A percentile compares a stretch with the other conserved stretches of the same genome.
These are phyloP conservation scores for Lichtheimia ornata DNA, from an alignment of 371 early-diverging fungal genomes.

Conservation along the genomic window DNA sequence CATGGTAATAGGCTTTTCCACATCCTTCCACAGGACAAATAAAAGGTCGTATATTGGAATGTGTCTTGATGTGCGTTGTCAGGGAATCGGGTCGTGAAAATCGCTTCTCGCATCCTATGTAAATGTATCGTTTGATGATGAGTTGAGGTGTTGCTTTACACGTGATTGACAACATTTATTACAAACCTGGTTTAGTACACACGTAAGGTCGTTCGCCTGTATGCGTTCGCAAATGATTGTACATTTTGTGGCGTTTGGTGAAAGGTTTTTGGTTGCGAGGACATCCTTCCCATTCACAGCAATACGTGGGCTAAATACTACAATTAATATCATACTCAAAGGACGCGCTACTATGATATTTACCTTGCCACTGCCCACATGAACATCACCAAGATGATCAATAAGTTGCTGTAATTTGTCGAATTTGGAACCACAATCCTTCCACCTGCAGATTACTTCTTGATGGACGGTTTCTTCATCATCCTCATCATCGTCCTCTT, in stretches of 20 bases:
- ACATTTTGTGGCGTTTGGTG: conserved; percentile 88
- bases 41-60: conserved; percentile 77
- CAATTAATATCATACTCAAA: neutral
- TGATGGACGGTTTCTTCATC: conserved; percentile 15
- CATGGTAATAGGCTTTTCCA: conserved; percentile 79
- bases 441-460: conserved; percentile 52
- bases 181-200: conserved; percentile 34
- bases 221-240: conserved; percentile 87
- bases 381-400: conserved; percentile 57
- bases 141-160: neutral
- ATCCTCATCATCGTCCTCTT: conserved; percentile 10
- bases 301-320: conserved; percentile 58
- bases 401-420: conserved; percentile 48
- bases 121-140: neutral
- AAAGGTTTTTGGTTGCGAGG: conserved; percentile 76
- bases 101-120: conserved; percentile 74
- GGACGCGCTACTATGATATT: neutral
- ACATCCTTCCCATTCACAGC: conserved; percentile 84
- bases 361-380: conserved; percentile 51
- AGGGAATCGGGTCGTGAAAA: conserved; percentile 90
- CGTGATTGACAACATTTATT: conserved; percentile 1
- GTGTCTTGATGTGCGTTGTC: conserved; percentile 88
- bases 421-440: conserved; percentile 49
- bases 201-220: conserved; percentile 81
- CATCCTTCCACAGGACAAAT: conserved; percentile 64